Conservation (phyloP, 139 green algal genomes). For the Ettlia oleoabundans region DNA sequence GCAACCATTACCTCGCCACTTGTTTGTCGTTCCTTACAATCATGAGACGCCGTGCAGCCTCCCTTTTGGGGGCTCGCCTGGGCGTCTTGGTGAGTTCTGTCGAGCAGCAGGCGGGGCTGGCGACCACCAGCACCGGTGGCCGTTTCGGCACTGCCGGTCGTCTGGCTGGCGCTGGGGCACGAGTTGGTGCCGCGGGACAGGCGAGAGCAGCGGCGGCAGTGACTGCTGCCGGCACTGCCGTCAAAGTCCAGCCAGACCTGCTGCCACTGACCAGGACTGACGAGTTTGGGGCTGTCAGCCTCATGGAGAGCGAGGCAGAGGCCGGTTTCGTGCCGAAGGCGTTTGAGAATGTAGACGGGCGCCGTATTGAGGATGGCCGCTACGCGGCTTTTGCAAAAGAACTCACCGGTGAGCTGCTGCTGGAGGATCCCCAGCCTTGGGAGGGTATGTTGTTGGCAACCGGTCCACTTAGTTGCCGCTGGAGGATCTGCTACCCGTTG, state of each 20-base stretch:
- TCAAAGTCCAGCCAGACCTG: constrained; percentile 21
- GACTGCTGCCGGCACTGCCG: constrained; percentile 2
- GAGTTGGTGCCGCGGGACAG: not conserved
- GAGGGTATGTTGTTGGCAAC: not conserved
- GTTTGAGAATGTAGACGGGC: constrained; percentile 78
- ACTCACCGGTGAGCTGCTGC: constrained; percentile 60
- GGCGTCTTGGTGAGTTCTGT: constrained; percentile 7
- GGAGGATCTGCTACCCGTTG: no score
- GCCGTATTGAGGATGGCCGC: constrained; percentile 88
- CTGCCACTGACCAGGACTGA: constrained; percentile 38
- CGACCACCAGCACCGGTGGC: constrained; percentile 1
- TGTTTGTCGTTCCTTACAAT: not conserved
- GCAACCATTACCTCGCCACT: no score
- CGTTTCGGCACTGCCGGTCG: constrained; percentile 12
- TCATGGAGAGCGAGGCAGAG: constrained; percentile 33
- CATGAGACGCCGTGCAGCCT: constrained; percentile 30
- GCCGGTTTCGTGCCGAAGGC: constrained; percentile 17
- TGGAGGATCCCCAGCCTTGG: no score
- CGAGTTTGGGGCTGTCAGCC: constrained; percentile 46
- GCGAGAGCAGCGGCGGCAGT: not conserved
- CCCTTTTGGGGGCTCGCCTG: constrained; percentile 17
- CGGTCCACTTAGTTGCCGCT: no score
- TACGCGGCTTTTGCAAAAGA: constrained; percentile 88
- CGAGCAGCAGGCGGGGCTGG: constrained; percentile 13
- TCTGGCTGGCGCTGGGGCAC: not conserved